phyloP scores from a whole-genome alignment of 2,329 filamentous ascomycete genomes.

The Mycogone perniciosa region DNA sequence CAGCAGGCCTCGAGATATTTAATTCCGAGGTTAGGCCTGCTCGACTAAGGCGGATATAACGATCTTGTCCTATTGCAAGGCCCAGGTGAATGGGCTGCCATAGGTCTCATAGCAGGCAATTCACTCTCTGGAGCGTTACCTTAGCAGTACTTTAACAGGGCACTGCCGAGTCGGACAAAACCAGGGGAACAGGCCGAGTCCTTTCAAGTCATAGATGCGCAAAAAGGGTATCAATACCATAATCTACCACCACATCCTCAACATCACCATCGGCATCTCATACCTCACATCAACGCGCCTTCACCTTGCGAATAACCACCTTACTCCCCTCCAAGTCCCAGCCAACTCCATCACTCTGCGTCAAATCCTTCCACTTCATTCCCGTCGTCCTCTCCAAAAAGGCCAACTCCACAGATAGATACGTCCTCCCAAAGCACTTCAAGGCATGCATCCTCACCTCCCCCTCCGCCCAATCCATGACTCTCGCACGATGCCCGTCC shows the following conservation, averaged over 20 bases:
- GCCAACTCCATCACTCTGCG: conserved; percentile 64
- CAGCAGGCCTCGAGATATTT: neutral
- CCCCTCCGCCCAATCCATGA: conserved; percentile 77
- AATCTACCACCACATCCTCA: neutral
- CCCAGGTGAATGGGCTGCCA: conserved; percentile 7
- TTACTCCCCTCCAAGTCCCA: conserved; percentile 72
- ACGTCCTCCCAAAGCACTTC: conserved; percentile 80
- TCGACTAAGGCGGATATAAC: neutral
- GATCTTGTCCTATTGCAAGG: neutral
- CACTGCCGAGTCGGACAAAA: neutral
- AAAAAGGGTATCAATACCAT: neutral
- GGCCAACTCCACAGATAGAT: conserved; percentile 62
- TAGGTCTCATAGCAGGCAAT: neutral
- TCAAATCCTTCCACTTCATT: conserved; percentile 66
- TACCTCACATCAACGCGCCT: conserved; percentile 28
- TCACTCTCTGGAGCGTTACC: neutral
- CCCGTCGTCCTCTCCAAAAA: conserved; percentile 66
- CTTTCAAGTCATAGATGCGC: neutral
- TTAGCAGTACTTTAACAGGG: neutral
- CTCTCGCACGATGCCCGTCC: conserved; percentile 70
- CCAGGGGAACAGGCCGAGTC: too few relatives aligned
- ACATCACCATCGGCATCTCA: neutral
- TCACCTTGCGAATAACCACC: conserved; percentile 66
- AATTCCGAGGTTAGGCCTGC: neutral
- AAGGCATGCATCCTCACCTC: conserved; percentile 69